phyloP scores from a whole-genome alignment of 352 stramenopile species.

The Blastocystis sp. region DNA sequence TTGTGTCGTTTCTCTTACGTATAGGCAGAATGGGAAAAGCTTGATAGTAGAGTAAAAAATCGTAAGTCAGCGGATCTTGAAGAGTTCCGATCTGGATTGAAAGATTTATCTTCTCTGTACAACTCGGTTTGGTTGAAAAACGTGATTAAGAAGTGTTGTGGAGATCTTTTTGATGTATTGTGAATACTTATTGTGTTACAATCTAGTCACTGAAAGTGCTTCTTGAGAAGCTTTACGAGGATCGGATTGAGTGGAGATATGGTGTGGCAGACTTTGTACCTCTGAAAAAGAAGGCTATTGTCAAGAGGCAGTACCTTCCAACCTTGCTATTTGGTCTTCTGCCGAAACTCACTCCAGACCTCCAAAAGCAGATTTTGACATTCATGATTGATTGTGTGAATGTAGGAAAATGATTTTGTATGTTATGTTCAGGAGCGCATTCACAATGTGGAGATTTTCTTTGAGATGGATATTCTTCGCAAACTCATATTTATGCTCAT shows the following conservation, averaged over 20 bases:
- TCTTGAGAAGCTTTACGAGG: conserved; percentile 56
- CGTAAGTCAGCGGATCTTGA: conserved; percentile 58
- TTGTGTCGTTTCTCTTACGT: not conserved
- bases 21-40: conserved; percentile 61
- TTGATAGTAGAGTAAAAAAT: conserved; percentile 50
- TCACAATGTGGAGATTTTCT: conserved; percentile 63
- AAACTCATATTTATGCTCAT: conserved; percentile 63
- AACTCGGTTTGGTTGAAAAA: conserved; percentile 61
- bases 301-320: conserved; percentile 56
- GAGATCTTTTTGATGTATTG: conserved; percentile 29
- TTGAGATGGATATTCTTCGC: conserved; percentile 61
- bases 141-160: conserved; percentile 62
- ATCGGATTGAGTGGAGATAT: conserved; percentile 59
- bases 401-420: not conserved
- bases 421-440: conserved; percentile 34
- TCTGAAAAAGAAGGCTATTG: conserved; percentile 36
- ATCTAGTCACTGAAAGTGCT: conserved; percentile 57
- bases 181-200: not conserved
- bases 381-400: conserved; percentile 61
- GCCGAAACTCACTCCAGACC: conserved; percentile 26
- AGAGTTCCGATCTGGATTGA: conserved; percentile 56
- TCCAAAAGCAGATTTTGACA: conserved; percentile 18
- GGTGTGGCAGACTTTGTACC: conserved; percentile 21
- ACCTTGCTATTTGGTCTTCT: conserved; percentile 57
- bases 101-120: conserved; percentile 56